Conservation (phyloP, 176 grass and related monocot species). For the Olyra latifolia region DNA sequence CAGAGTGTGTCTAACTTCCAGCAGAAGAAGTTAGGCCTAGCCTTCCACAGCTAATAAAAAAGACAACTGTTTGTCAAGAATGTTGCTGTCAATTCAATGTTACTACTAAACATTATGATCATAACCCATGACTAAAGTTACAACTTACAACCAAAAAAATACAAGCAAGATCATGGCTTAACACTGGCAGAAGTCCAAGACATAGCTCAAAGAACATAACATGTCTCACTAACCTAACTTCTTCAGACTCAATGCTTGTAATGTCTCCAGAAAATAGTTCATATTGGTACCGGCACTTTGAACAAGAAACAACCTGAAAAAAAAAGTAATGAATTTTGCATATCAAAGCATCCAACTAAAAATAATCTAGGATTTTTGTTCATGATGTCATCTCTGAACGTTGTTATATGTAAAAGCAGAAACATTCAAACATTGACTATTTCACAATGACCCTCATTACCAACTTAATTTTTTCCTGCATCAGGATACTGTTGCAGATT, state of each 20-base stretch:
- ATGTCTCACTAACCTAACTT: conserved; percentile 73
- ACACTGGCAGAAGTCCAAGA: background rate
- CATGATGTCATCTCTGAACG: conserved; percentile 10
- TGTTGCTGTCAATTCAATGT: conserved; percentile 8
- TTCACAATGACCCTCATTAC: background rate
- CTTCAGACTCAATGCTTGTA: conserved; percentile 81
- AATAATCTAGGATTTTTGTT: conserved; percentile 16
- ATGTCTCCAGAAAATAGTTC: conserved; percentile 94
- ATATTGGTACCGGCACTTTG: conserved; percentile 87
- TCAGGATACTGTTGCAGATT: background rate
- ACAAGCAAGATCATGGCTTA: conserved; percentile 21
- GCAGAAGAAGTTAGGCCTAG: background rate
- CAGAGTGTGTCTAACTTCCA: background rate
- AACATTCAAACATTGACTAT: background rate
- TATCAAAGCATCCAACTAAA: conserved; percentile 2
- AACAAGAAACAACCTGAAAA: conserved; percentile 89
- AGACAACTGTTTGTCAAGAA: background rate
- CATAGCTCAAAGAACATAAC: conserved; percentile 9
- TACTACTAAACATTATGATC: background rate
- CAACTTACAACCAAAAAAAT: background rate
- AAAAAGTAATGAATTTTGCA: conserved; percentile 22
- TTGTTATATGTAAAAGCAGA: background rate
- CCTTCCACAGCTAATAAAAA: background rate
- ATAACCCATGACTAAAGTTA: conserved; percentile 1
- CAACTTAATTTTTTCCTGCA: background rate